These are phyloP conservation scores for Nakazawaea wyomingensis DNA, from an alignment of 805 yeast genomes.

Conservation along the genomic window DNA sequence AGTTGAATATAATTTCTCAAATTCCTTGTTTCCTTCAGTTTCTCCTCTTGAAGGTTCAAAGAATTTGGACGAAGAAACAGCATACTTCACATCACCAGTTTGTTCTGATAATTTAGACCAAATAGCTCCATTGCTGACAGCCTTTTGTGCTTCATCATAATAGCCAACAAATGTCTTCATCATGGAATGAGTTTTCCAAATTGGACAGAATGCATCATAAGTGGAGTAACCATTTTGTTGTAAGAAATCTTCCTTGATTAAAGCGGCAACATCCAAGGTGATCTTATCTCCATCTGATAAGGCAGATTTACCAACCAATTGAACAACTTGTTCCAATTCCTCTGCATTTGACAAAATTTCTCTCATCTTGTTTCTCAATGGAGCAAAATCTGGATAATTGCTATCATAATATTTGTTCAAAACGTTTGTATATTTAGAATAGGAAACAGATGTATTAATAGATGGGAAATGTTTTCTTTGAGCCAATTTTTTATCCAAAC, in stretches of 20 bases:
- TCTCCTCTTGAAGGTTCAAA: slow-evolving; percentile 93
- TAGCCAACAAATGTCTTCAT: slow-evolving; percentile 91
- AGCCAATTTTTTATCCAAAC: slow-evolving; percentile 96
- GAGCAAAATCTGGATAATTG: slow-evolving; percentile 87
- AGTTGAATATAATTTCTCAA: slow-evolving; percentile 64
- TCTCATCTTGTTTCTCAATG: slow-evolving; percentile 83
- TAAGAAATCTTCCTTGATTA: slow-evolving; percentile 95
- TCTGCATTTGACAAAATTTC: slow-evolving; percentile 96
- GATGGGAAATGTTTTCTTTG: slow-evolving; percentile 99
- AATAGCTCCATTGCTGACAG: slow-evolving; percentile 85
- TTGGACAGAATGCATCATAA: slow-evolving; percentile 98
- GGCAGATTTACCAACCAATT: slow-evolving; percentile 98
- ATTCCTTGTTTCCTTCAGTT: slow-evolving; percentile 68
- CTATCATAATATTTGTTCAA: slow-evolving; percentile 80
- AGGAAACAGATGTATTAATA: slow-evolving; percentile 91
- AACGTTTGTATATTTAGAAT: slow-evolving; percentile 91
- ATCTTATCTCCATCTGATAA: slow-evolving; percentile 95
- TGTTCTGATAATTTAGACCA: slow-evolving; percentile 92
- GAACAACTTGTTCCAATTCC: slow-evolving; percentile 98
- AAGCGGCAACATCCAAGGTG: slow-evolving; percentile 84
- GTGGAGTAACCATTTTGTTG: slow-evolving; percentile 99
- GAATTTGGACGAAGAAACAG: slow-evolving; percentile 92
- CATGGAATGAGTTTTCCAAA: slow-evolving; percentile 98
- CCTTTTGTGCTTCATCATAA: slow-evolving; percentile 96
- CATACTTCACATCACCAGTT: slow-evolving; percentile 86